These are phyloP conservation scores for Aotearoamyces nothofagi DNA, from an alignment of 2,329 filamentous ascomycete genomes.

Conservation along the genomic window DNA sequence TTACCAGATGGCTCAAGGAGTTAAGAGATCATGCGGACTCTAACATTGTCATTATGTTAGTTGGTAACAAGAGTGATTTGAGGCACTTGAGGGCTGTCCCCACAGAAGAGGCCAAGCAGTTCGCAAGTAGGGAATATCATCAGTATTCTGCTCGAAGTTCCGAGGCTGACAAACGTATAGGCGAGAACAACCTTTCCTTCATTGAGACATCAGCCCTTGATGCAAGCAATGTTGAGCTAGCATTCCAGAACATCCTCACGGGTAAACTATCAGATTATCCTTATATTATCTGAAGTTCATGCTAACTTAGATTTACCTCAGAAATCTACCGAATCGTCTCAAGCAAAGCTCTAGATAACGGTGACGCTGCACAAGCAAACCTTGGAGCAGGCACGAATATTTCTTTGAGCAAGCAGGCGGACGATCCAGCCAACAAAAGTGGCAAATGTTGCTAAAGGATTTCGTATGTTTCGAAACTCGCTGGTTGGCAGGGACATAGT, in stretches of 20 bases:
- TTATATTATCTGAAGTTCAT: neutral
- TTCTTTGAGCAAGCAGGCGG: conserved; percentile 72
- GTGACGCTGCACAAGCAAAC: conserved; percentile 65
- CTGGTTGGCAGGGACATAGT: conserved; percentile 10
- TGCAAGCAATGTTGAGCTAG: conserved; percentile 96
- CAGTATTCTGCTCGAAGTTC: conserved; percentile 2
- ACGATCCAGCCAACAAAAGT: conserved; percentile 59
- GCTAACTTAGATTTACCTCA: conserved; percentile 23
- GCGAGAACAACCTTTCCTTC: conserved; percentile 96
- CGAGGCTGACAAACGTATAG: conserved; percentile 30
- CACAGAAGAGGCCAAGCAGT: conserved; percentile 94
- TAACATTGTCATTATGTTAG: conserved; percentile 99
- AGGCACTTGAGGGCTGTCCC: conserved; percentile 92
- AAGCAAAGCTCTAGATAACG: conserved; percentile 88
- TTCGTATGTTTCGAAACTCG: conserved; percentile 11
- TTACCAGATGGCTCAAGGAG: conserved; percentile 98
- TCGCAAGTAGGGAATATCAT: conserved; percentile 56
- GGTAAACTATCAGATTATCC: conserved; percentile 45
- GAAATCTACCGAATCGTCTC: conserved; percentile 99
- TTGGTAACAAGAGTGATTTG: conserved; percentile 99
- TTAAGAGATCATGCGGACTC: conserved; percentile 93
- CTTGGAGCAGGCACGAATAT: conserved; percentile 72
- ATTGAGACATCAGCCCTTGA: conserved; percentile 98
- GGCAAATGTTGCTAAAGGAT: conserved; percentile 62
- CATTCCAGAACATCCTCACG: conserved; percentile 98